Percentiles rank a stretch among this genome's conserved stretches.
These are phyloP conservation scores for Chlorophyllum brunneum DNA, from an alignment of 768 basidiomycete genomes.

Conservation along the genomic window DNA sequence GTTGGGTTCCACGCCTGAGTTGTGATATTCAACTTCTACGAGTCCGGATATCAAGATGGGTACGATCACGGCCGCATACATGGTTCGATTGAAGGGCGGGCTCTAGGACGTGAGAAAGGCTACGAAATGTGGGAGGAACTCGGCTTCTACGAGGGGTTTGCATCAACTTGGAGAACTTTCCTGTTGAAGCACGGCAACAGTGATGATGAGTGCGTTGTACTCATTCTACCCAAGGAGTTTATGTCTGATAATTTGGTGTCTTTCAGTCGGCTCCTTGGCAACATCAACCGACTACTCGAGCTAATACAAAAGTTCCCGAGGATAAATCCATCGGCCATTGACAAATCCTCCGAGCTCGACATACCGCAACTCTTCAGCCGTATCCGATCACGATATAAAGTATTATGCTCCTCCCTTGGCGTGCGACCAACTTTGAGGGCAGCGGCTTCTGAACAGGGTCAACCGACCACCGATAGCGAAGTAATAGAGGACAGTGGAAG, in stretches of 20 bases:
- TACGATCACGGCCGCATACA: slow-evolving; percentile 84
- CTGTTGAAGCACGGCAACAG: too few relatives aligned
- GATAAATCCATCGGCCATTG: slow-evolving; percentile 59
- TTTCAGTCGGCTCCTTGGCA: slow-evolving; percentile 56
- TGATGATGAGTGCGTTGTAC: too few relatives aligned
- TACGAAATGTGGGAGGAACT: slow-evolving; percentile 98
- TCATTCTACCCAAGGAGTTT: too few relatives aligned
- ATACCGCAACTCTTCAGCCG: slow-evolving; percentile 74
- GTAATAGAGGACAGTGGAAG: too few relatives aligned
- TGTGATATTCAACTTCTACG: too few relatives aligned
- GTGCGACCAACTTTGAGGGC: slow-evolving; percentile 46
- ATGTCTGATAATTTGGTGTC: too few relatives aligned
- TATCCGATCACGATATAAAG: slow-evolving; percentile 85
- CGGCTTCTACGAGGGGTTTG: slow-evolving; percentile 89
- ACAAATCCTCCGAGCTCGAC: slow-evolving; percentile 54
- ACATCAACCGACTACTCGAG: slow-evolving; percentile 66
- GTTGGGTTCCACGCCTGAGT: too few relatives aligned
- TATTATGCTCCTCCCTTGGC: slow-evolving; percentile 79
- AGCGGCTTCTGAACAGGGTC: slow-evolving; percentile 20
- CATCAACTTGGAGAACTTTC: too few relatives aligned
- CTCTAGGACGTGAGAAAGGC: slow-evolving; percentile 84
- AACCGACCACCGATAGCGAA: too few relatives aligned
- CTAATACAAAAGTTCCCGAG: slow-evolving; percentile 75
- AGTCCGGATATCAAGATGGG: slow-evolving; percentile 73
- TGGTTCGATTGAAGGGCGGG: slow-evolving; percentile 87